Evolutionary conservation across 1,284 basidiomycete species (phyloP).

Genomic region (Ganoderma resinaceum): DNA sequence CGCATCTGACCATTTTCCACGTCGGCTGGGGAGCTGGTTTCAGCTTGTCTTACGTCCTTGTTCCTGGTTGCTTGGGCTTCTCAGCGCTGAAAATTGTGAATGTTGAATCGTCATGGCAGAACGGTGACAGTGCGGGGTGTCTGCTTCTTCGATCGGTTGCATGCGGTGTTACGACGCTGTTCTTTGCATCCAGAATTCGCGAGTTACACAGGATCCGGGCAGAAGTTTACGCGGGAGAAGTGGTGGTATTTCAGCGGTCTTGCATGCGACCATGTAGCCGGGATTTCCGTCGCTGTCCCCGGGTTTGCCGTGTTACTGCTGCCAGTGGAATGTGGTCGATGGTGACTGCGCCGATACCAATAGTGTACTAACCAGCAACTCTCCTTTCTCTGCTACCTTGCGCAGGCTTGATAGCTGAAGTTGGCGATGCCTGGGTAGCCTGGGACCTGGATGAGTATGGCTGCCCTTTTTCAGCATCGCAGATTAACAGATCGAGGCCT

Average conservation of each 20-base stretch:
- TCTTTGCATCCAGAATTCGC: background rate
- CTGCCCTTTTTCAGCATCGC: background rate
- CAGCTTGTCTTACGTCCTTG: background rate
- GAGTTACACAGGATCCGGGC: background rate
- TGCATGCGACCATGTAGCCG: background rate
- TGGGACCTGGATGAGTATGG: background rate
- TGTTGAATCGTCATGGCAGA: background rate
- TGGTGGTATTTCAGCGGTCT: background rate
- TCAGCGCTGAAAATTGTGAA: background rate
- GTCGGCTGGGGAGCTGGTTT: background rate
- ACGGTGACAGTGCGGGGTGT: background rate
- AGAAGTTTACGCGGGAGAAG: background rate
- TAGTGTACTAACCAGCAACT: background rate
- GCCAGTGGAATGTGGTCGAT: background rate
- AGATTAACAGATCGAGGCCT: background rate
- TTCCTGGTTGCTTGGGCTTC: background rate
- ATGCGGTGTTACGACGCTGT: background rate
- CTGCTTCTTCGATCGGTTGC: constrained; percentile 2
- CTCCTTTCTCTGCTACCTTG: background rate
- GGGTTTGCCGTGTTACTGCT: background rate
- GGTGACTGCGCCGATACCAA: background rate
- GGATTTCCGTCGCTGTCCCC: background rate
- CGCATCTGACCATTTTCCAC: background rate
- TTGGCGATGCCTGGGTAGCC: background rate
- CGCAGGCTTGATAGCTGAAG: too few relatives aligned